Conservation (phyloP, 495 filamentous ascomycete genomes). For the Chaetomidium leptoderma region DNA sequence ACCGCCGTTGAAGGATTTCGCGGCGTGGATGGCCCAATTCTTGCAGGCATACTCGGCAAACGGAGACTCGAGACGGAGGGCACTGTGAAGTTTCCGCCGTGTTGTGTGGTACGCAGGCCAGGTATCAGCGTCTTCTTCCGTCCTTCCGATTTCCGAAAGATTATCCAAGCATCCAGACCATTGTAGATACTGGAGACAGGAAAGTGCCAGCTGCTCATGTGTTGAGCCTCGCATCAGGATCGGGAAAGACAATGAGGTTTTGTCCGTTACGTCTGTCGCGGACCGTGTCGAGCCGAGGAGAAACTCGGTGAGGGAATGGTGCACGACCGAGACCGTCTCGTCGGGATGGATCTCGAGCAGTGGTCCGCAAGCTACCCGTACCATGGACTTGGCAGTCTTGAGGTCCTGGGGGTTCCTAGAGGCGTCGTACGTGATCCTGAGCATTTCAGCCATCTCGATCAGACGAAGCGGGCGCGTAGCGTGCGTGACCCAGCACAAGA, state of each 20-base stretch:
- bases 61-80: conserved; percentile 10
- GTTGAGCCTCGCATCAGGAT: conserved; percentile 28
- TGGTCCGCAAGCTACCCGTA: conserved; percentile 43
- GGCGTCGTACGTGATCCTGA: conserved; percentile 25
- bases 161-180: conserved; percentile 18
- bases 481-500: conserved; percentile 49
- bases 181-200: conserved; percentile 25
- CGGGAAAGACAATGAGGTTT: conserved; percentile 20
- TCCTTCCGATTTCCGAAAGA: neutral
- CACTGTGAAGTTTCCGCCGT: neutral
- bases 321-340: conserved; percentile 48
- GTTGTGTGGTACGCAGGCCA: too few species aligned
- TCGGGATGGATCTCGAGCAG: conserved; percentile 48
- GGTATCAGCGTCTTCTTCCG: neutral
- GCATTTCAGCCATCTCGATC: conserved; percentile 44
- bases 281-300: conserved; percentile 28
- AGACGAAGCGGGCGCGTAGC: conserved; percentile 48
- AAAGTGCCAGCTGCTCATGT: conserved; percentile 26
- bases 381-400: conserved; percentile 26
- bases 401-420: neutral
- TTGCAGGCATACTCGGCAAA: conserved; percentile 25
- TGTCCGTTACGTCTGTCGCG: neutral
- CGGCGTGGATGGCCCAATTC: conserved; percentile 26
- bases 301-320: conserved; percentile 55
- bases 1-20: conserved; percentile 14